A percentile compares a stretch with the other conserved stretches of the same genome.
Conservation (phyloP, 768 basidiomycete genomes). For the Rhizopogon vesiculosus region DNA sequence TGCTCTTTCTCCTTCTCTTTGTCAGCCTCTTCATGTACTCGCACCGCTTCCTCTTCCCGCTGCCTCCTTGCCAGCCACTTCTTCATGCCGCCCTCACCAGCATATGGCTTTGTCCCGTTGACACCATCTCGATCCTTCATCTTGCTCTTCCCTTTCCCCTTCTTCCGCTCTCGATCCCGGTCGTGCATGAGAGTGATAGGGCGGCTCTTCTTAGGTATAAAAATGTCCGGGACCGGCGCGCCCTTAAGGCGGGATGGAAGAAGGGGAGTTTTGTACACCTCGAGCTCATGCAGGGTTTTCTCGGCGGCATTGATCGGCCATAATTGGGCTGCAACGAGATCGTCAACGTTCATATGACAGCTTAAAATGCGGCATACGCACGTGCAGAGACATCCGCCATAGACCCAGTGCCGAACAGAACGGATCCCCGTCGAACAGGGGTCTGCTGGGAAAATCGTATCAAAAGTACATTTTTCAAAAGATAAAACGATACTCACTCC, state of each 20-base stretch:
- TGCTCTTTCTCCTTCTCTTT: constrained; percentile 29
- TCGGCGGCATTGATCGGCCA: constrained; percentile 51
- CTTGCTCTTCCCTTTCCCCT: constrained; percentile 33
- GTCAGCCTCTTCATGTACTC: background rate
- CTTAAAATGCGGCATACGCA: constrained; percentile 16
- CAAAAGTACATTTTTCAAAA: background rate
- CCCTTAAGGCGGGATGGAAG: constrained; percentile 53
- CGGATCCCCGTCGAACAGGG: constrained; percentile 47
- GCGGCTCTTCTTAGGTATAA: constrained; percentile 46
- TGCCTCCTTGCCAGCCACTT: constrained; percentile 63
- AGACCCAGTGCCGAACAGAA: constrained; percentile 41
- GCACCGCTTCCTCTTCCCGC: constrained; percentile 48
- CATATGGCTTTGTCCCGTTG: constrained; percentile 70
- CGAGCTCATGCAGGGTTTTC: constrained; percentile 64
- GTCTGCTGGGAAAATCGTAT: constrained; percentile 27
- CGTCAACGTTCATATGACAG: constrained; percentile 11
- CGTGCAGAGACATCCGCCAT: constrained; percentile 28
- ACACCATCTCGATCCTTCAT: constrained; percentile 30
- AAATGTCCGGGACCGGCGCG: constrained; percentile 53
- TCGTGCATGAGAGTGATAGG: constrained; percentile 55
- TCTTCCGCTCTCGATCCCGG: constrained; percentile 41
- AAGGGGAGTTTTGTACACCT: constrained; percentile 76
- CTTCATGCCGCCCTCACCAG: constrained; percentile 75
- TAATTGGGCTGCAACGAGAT: constrained; percentile 16
- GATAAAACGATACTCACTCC: constrained; percentile 35